These are phyloP conservation scores for Nakaseomyces nivariensis DNA, from an alignment of 1,139 yeast genomes.

Conservation along the genomic window DNA sequence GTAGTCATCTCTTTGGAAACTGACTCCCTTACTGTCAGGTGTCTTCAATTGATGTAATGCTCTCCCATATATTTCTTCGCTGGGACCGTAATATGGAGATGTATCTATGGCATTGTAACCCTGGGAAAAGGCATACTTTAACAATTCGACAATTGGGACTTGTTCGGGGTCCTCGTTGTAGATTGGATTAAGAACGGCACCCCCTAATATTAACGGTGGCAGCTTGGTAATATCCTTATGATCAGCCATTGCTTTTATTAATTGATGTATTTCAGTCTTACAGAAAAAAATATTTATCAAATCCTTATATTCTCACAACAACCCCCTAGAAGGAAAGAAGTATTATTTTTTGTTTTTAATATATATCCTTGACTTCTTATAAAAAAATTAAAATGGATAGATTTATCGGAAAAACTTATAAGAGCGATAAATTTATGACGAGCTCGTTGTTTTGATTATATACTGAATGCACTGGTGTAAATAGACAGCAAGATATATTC, in stretches of 20 bases:
- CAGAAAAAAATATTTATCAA: not conserved
- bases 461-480: too few relatives aligned
- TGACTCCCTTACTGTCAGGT: constrained; percentile 17
- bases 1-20: constrained; percentile 49
- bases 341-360: too few relatives aligned
- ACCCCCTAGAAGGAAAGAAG: too few relatives aligned
- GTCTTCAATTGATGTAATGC: constrained; percentile 38
- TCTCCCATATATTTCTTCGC: constrained; percentile 63
- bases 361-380: too few relatives aligned
- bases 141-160: constrained; percentile 48
- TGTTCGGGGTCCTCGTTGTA: constrained; percentile 57
- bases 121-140: constrained; percentile 47
- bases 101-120: constrained; percentile 82
- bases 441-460: too few relatives aligned
- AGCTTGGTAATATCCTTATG: constrained; percentile 8
- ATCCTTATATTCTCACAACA: not conserved
- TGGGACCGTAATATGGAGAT: constrained; percentile 87
- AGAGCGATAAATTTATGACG: too few relatives aligned
- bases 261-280: not conserved
- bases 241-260: constrained; percentile 3
- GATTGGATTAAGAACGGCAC: constrained; percentile 75
- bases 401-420: too few relatives aligned
- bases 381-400: too few relatives aligned
- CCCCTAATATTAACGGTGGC: constrained; percentile 43
- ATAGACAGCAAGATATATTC: too few relatives aligned